These are phyloP conservation scores for Phytopythium boreale DNA, from an alignment of 352 stramenopile genomes.

Conservation along the genomic window DNA sequence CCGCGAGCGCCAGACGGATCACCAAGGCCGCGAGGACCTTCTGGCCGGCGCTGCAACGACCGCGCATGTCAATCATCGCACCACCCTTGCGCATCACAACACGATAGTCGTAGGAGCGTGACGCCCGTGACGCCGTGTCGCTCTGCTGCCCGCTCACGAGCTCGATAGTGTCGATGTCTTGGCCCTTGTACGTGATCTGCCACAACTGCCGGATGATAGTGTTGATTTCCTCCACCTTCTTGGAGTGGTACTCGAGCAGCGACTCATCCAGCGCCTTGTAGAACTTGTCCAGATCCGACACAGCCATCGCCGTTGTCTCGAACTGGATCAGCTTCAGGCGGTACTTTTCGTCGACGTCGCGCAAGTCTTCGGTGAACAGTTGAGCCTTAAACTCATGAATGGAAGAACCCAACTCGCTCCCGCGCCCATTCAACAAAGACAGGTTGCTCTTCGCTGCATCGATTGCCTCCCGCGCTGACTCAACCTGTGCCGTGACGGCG, in stretches of 20 bases:
- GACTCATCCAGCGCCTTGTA: constrained; percentile 94
- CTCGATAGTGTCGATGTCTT: constrained; percentile 99
- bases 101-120: constrained; percentile 97
- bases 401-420: constrained; percentile 47
- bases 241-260: constrained; percentile 96
- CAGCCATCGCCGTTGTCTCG: constrained; percentile 95
- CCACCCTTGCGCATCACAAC: constrained; percentile 98
- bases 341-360: constrained; percentile 93
- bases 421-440: constrained; percentile 41
- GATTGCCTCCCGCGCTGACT: constrained; percentile 24
- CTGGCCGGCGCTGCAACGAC: constrained; percentile 98
- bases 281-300: constrained; percentile 97
- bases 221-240: constrained; percentile 99
- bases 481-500: constrained; percentile 49
- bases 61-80: constrained; percentile 97
- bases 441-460: constrained; percentile 29
- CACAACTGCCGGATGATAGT: constrained; percentile 98
- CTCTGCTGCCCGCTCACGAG: constrained; percentile 93
- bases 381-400: constrained; percentile 67
- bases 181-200: constrained; percentile 98
- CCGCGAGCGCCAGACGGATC: constrained; percentile 97
- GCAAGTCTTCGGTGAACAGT: constrained; percentile 71
- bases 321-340: constrained; percentile 94
- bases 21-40: constrained; percentile 95
- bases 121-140: constrained; percentile 46